Evolutionary conservation across 2,329 filamentous ascomycete species (phyloP).

Genomic region (Aspergillus quadrilineatus): DNA sequence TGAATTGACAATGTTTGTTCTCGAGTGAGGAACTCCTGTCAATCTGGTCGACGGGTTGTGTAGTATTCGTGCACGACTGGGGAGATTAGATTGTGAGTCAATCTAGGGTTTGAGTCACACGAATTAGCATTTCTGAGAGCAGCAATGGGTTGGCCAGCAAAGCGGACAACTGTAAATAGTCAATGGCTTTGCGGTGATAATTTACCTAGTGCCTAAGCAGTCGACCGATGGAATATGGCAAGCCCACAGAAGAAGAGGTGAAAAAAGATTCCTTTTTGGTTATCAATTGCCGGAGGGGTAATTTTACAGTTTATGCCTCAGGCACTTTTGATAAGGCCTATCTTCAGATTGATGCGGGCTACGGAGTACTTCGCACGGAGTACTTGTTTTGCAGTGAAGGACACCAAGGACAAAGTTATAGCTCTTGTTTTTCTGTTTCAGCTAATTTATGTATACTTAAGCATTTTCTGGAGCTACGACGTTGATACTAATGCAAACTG

Average conservation of each 20-base stretch:
- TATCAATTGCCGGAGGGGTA: slow-evolving; percentile 30
- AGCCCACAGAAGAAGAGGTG: slow-evolving; percentile 12
- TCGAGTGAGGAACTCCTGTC: not conserved
- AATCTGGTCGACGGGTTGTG: not conserved
- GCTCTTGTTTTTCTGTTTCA: too few species aligned
- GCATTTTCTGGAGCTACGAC: too few species aligned
- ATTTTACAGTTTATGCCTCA: slow-evolving; percentile 33
- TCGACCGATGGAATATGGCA: slow-evolving; percentile 11
- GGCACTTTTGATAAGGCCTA: slow-evolving; percentile 18
- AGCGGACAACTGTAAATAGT: not conserved
- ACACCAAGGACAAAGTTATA: too few species aligned
- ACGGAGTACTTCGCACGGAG: too few species aligned
- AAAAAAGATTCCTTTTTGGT: slow-evolving; percentile 10
- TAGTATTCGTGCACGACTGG: slow-evolving; percentile 5
- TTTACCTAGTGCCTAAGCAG: slow-evolving; percentile 1
- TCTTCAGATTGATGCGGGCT: not conserved
- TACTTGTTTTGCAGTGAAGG: too few species aligned
- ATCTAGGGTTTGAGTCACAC: slow-evolving; percentile 4
- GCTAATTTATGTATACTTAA: too few species aligned
- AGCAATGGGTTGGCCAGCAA: not conserved
- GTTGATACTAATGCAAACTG: too few species aligned
- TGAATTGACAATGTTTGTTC: not conserved
- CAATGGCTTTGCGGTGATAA: not conserved
- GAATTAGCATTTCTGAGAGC: not conserved
- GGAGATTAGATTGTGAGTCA: slow-evolving; percentile 5